Percentiles rank a stretch among this genome's conserved stretches.
Evolutionary conservation across 148 eudicot genomes (phyloP).

Genomic region (Tetragonia tetragonoides): DNA sequence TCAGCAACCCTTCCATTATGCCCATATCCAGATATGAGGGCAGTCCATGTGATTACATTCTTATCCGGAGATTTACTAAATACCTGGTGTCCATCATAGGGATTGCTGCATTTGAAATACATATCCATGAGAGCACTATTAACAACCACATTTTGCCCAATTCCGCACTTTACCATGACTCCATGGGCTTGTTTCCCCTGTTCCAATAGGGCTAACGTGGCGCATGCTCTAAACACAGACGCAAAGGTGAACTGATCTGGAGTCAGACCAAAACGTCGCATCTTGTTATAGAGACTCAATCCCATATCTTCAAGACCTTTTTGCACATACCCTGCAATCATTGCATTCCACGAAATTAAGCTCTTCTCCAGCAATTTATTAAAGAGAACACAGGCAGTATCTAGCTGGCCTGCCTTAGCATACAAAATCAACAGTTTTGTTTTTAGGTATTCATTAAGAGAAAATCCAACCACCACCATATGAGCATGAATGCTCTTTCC

Average conservation of each 20-base stretch:
- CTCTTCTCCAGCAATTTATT: slow-evolving; percentile 36
- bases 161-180: slow-evolving; percentile 55
- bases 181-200: slow-evolving; percentile 81
- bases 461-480: slow-evolving; percentile 72
- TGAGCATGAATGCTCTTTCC: slow-evolving; percentile 74
- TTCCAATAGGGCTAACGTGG: slow-evolving; percentile 64
- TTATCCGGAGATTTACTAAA: slow-evolving; percentile 47
- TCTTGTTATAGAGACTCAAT: slow-evolving; percentile 50
- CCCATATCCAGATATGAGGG: slow-evolving; percentile 77
- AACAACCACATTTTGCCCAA: slow-evolving; percentile 59
- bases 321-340: slow-evolving; percentile 82
- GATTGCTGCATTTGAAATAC: slow-evolving; percentile 90
- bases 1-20: slow-evolving; percentile 60
- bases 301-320: slow-evolving; percentile 68
- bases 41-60: slow-evolving; percentile 84
- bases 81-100: slow-evolving; percentile 56
- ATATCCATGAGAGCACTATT: slow-evolving; percentile 84
- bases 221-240: slow-evolving; percentile 78
- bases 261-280: slow-evolving; percentile 54
- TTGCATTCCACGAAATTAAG: slow-evolving; percentile 75
- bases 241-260: slow-evolving; percentile 91
- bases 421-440: slow-evolving; percentile 74
- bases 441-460: slow-evolving; percentile 57
- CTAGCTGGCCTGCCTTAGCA: slow-evolving; percentile 73
- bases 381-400: slow-evolving; percentile 52